Evolutionary conservation across 164 flowering plant genomes (phyloP), one percentile per base, ranked within the genome.

Genomic region (Piper longum): DNA sequence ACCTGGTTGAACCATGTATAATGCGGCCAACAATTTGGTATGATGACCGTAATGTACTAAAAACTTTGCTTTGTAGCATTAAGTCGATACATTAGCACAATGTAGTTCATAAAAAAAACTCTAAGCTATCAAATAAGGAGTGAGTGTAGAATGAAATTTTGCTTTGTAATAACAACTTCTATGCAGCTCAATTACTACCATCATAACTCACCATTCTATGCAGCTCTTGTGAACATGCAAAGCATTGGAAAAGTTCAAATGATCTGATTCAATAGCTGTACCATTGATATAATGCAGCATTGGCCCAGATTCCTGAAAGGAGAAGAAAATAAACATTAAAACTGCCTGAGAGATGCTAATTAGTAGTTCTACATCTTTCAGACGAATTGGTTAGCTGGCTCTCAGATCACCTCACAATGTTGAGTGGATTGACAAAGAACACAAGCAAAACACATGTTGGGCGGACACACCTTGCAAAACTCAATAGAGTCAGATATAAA

Each of bases 211-310:
- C 71, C 71, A 69, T 64, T 69, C 71, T 52, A 52, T 40, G 36
- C 71, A 69, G 51, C 43, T 63, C 58, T 42, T 64, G 43, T 69
- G 71, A 41, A 64, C 71, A 58, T 69, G 71, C 43, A 69, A 16
- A 56, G 43, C 54, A 41, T 52, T 45, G 17, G 57, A 58, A 13
- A 51, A 19, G 12, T 3, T 64, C 41, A 56, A 56, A 41, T 59
- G 19, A 58, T 63, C 66, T 59, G 57, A 67, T 19, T 4, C 43
- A 19, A 69, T 52, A 16, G 67, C 57, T 57, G 40, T 64, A 11
- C 71, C 71, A 41, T 69, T 64, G 40, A 41, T 36, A 59, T 69
- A 69, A 51, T 69, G 71, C 59, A 69, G 26, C 71, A 69, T 69
- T 43, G 58, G 63, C 26, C 71, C 71, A 40, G 71, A 40, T 36